phyloP scores from a whole-genome alignment of 2,329 filamentous ascomycete species.

The Phyllosticta paracitricarpa region DNA sequence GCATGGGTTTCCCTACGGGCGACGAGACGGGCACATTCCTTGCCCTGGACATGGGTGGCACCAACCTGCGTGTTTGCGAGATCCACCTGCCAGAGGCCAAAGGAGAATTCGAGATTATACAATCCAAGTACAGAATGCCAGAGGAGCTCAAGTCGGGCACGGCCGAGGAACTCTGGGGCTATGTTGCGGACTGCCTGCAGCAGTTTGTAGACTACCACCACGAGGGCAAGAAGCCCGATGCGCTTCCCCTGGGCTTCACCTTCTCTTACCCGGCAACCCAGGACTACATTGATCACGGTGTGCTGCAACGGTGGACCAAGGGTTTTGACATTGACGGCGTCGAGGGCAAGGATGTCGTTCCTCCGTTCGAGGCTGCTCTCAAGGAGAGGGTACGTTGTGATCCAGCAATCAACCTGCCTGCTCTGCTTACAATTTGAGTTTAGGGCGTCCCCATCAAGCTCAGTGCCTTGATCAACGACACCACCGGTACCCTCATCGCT shows the following conservation, averaged over 20 bases:
- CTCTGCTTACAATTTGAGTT: slow-evolving; percentile 42
- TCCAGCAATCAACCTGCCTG: background rate
- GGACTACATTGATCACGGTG: slow-evolving; percentile 84
- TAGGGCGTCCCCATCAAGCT: slow-evolving; percentile 86
- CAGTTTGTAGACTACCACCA: slow-evolving; percentile 89
- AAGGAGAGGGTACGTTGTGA: slow-evolving; percentile 48
- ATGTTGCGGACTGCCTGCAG: slow-evolving; percentile 85
- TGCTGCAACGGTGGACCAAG: slow-evolving; percentile 94
- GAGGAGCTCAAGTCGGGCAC: slow-evolving; percentile 84
- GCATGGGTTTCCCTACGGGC: slow-evolving; percentile 81
- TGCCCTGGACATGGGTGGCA: slow-evolving; percentile 92
- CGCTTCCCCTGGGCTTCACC: slow-evolving; percentile 80
- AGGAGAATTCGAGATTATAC: slow-evolving; percentile 90
- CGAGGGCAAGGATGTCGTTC: slow-evolving; percentile 83
- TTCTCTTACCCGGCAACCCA: slow-evolving; percentile 95
- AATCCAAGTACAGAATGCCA: slow-evolving; percentile 93
- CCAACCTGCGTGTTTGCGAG: slow-evolving; percentile 90
- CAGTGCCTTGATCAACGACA: slow-evolving; percentile 92
- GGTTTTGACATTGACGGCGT: slow-evolving; percentile 90
- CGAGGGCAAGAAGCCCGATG: slow-evolving; percentile 50
- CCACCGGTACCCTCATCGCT: slow-evolving; percentile 90
- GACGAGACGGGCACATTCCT: slow-evolving; percentile 80
- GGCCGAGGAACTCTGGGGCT: slow-evolving; percentile 85
- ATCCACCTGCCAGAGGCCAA: slow-evolving; percentile 80
- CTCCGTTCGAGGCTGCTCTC: slow-evolving; percentile 74